Evolutionary conservation across 495 filamentous ascomycete species (phyloP).

Genomic region (Daldinia loculata): DNA sequence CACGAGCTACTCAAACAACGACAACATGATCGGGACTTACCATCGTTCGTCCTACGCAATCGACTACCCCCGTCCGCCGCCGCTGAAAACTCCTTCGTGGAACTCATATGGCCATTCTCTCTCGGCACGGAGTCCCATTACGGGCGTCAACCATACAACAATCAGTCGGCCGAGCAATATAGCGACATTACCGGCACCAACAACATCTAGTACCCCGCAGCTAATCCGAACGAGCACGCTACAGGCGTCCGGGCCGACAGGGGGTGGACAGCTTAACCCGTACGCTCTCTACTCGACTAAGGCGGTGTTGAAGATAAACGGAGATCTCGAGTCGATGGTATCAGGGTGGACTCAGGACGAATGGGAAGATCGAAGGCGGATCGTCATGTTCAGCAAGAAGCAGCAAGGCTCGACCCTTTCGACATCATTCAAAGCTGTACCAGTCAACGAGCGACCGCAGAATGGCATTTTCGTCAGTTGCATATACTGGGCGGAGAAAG

Average conservation of each 20-base stretch:
- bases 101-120: conserved; percentile 54
- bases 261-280: conserved; percentile 70
- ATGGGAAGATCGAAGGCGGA: conserved; percentile 73
- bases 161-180: conserved; percentile 54
- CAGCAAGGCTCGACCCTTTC: conserved; percentile 80
- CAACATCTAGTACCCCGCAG: conserved; percentile 56
- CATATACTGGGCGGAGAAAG: conserved; percentile 90
- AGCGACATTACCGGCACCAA: conserved; percentile 48
- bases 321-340: conserved; percentile 82
- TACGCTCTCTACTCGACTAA: conserved; percentile 88
- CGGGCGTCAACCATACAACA: conserved; percentile 45
- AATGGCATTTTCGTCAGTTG: conserved; percentile 89
- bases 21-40: conserved; percentile 58
- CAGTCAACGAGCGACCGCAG: conserved; percentile 72
- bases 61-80: conserved; percentile 55
- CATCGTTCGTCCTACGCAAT: conserved; percentile 55
- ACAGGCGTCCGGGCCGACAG: conserved; percentile 60
- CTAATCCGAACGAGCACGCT: conserved; percentile 88
- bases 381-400: conserved; percentile 84
- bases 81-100: conserved; percentile 61
- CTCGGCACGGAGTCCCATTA: conserved; percentile 52
- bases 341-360: conserved; percentile 83
- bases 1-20: conserved; percentile 52
- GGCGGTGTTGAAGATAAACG: conserved; percentile 83
- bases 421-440: conserved; percentile 74